phyloP scores from a whole-genome alignment of 345 rosid species.

The Aquilaria yunnanensis region DNA sequence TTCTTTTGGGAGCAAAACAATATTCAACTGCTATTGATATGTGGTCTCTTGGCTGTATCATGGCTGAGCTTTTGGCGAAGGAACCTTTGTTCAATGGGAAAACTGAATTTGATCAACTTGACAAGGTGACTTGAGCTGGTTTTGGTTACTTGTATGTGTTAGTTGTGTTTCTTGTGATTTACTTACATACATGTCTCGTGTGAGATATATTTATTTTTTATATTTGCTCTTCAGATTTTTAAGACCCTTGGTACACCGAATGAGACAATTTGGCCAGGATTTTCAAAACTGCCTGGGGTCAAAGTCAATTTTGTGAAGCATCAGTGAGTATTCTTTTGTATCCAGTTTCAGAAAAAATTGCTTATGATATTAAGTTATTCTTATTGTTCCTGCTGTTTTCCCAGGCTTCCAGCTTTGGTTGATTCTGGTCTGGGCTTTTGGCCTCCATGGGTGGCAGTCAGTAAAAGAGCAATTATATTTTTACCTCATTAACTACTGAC shows the following conservation, averaged over 20 bases:
- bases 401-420: slow-evolving; percentile 92
- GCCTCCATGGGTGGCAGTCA: slow-evolving; percentile 54
- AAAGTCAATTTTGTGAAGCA: slow-evolving; percentile 99
- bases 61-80: slow-evolving; percentile 90
- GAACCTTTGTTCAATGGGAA: slow-evolving; percentile 92
- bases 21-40: slow-evolving; percentile 99
- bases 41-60: slow-evolving; percentile 99
- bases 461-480: slow-evolving; percentile 23
- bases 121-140: slow-evolving; percentile 56
- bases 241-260: slow-evolving; percentile 89
- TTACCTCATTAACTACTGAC: slow-evolving; percentile 35
- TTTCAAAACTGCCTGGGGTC: slow-evolving; percentile 89
- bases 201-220: slow-evolving; percentile 2
- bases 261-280: slow-evolving; percentile 97
- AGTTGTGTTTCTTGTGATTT: too few species aligned
- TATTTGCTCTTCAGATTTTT: slow-evolving; percentile 56
- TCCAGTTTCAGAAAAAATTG: slow-evolving; percentile 18
- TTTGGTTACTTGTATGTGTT: not conserved
- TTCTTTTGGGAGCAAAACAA: slow-evolving; percentile 85
- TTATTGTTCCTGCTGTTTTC: slow-evolving; percentile 57
- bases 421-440: slow-evolving; percentile 83
- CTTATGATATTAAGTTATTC: slow-evolving; percentile 26
- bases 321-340: slow-evolving; percentile 57
- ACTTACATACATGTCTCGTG: not conserved
- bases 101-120: slow-evolving; percentile 95